Percentiles rank a stretch among this genome's conserved stretches.
These are phyloP conservation scores for Fusarium algeriense DNA, from an alignment of 2,329 filamentous ascomycete genomes.

Conservation along the genomic window DNA sequence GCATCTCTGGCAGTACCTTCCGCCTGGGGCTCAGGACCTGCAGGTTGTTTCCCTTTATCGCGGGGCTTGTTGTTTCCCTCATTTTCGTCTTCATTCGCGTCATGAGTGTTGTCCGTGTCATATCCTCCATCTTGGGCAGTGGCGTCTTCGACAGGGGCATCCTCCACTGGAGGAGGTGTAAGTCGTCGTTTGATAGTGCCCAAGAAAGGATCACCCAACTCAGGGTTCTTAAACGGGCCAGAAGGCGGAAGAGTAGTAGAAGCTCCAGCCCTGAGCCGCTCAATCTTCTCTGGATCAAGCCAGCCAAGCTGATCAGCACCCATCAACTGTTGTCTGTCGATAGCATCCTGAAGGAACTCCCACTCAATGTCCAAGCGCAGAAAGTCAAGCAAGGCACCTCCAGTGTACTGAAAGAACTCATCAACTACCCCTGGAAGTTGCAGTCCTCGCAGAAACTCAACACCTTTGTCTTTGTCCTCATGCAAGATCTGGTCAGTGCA, in stretches of 20 bases:
- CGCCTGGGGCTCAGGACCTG: background rate
- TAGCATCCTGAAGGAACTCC: constrained; percentile 40
- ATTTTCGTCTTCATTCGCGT: background rate
- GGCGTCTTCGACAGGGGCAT: background rate
- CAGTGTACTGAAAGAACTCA: constrained; percentile 31
- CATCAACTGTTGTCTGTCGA: constrained; percentile 31
- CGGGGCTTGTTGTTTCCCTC: background rate
- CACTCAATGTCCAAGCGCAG: constrained; percentile 43
- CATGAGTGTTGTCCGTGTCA: background rate
- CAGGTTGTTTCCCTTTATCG: background rate
- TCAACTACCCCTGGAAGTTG: constrained; percentile 3
- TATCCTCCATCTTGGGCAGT: background rate
- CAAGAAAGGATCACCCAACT: constrained; percentile 13
- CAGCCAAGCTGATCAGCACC: constrained; percentile 21
- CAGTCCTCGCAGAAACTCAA: constrained; percentile 30
- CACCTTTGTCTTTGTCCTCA: constrained; percentile 31
- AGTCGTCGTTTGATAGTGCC: background rate
- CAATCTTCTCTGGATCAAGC: constrained; percentile 15
- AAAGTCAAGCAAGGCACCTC: constrained; percentile 35
- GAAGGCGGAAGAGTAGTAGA: background rate
- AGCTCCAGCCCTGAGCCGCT: background rate
- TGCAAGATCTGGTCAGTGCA: constrained; percentile 40
- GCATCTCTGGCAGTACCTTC: fast-evolving
- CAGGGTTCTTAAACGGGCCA: background rate
- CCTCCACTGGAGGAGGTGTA: background rate